Base-by-base conservation (phyloP, 106 monocot species). In the Dendrobium officinale region DNA sequence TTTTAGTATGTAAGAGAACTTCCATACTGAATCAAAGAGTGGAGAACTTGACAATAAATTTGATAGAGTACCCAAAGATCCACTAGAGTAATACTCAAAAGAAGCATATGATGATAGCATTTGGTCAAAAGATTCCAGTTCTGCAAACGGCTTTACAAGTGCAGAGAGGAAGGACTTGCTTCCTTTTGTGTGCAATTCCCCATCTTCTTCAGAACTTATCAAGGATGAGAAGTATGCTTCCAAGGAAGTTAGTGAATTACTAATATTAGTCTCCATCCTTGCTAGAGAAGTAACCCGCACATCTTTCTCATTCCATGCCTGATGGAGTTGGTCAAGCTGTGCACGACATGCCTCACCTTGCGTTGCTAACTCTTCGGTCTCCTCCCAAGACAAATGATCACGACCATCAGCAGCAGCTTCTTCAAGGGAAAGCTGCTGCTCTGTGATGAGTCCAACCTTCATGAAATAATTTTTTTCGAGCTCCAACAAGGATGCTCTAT, bases 331-430 rank as follows among this genome's bases (percentile, higher is more conserved):
- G 24, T 95, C 93, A 75, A 99, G 84, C 80, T 95, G 87, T 84
- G 88, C 83, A 82, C 93, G 91, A 77, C 95, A 99, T 76, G 89
- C 82, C 78, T 99, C 99, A 81, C 89, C 95, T 85, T 99, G 91
- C 19, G 91, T 90, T 80, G 95, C 95, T 80, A 95, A 72, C 74
- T 99, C 99, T 83, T 99, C 99, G 67, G 93, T 95, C 86, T 99
- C 99, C 92, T 99, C 99, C 99, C 99, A 99, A 26, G 92, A 95
- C 47, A 99, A 87, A 88, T 99, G 84, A 55, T 99, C 99, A 54
- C 89, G 86, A 20, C 90, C 92, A 42, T 75, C 88, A 2, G 24
- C 43, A 49, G 91, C 86, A 82, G 99, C 99, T 85, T 93, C 88
- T 91, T 95, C 88, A 85, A 99, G 95, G 81, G 87, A 85, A 86